Percentiles rank a stretch among this genome's conserved stretches.
These are phyloP conservation scores for Podaxis sp. DNA, from an alignment of 768 basidiomycete species.

Conservation along the genomic window DNA sequence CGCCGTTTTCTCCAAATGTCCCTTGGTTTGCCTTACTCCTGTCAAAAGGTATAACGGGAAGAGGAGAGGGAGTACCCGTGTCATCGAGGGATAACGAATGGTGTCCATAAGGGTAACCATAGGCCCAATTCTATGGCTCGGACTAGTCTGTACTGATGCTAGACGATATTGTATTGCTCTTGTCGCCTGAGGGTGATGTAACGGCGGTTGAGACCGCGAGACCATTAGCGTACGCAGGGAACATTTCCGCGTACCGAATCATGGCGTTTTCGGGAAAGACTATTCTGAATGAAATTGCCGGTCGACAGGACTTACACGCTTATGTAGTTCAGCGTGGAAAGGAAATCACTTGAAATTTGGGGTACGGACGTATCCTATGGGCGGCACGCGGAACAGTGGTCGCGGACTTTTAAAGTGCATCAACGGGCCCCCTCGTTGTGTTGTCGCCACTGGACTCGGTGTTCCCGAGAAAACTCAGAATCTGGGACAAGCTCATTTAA, in stretches of 20 bases:
- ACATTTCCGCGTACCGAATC: background rate
- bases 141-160: background rate
- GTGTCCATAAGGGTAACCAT: background rate
- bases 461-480: conserved; percentile 9
- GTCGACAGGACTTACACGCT: background rate
- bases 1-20: conserved; percentile 13
- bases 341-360: background rate
- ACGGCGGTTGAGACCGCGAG: background rate
- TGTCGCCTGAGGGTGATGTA: background rate
- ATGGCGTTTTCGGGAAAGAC: background rate
- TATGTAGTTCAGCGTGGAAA: background rate
- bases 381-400: background rate
- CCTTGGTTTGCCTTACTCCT: background rate
- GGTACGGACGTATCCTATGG: background rate
- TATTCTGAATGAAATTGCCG: background rate
- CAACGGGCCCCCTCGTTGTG: conserved; percentile 12
- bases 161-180: background rate
- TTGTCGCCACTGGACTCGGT: background rate
- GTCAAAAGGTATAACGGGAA: conserved; percentile 7
- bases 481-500: conserved; percentile 9
- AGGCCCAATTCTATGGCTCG: conserved; percentile 1
- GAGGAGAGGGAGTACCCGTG: background rate
- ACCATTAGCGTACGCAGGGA: background rate
- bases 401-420: conserved; percentile 11
- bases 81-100: background rate